Evolutionary conservation across 331 rosid species (phyloP).

Genomic region (Rosa hybrid): DNA sequence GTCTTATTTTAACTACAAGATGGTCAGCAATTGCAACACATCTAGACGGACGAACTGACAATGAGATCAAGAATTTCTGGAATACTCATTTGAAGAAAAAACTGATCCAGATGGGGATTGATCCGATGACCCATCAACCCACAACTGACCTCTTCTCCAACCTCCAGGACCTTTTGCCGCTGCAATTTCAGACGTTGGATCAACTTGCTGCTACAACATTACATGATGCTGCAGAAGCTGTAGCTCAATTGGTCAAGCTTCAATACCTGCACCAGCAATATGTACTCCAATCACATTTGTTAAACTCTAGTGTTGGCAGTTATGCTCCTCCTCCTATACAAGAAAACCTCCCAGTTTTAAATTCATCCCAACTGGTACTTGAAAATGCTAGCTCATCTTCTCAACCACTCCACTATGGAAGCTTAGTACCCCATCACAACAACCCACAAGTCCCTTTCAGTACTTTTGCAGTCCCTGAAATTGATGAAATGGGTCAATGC

Average conservation of each 20-base stretch:
- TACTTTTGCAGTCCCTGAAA: constrained; percentile 39
- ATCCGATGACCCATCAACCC: constrained; percentile 91
- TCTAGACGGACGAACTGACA: constrained; percentile 75
- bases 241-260: constrained; percentile 55
- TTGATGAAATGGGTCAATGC: constrained; percentile 38
- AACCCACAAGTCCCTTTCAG: constrained; percentile 73
- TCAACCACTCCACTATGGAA: constrained; percentile 79
- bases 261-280: constrained; percentile 45
- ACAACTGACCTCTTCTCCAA: constrained; percentile 73
- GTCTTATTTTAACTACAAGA: constrained; percentile 26
- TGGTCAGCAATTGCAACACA: constrained; percentile 89
- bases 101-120: constrained; percentile 88
- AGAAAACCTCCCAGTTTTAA: constrained; percentile 30
- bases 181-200: constrained; percentile 46
- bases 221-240: constrained; percentile 42
- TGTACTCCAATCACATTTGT: constrained; percentile 35
- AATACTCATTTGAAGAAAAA: constrained; percentile 84
- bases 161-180: constrained; percentile 54
- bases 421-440: constrained; percentile 19
- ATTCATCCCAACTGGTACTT: neutral
- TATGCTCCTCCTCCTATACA: constrained; percentile 29
- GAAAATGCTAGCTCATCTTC: constrained; percentile 46
- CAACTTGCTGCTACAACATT: constrained; percentile 47
- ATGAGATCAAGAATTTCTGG: constrained; percentile 89
- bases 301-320: constrained; percentile 24